Base-by-base conservation (phyloP, 1,139 yeast species). In the Williopsis jadinii region DNA sequence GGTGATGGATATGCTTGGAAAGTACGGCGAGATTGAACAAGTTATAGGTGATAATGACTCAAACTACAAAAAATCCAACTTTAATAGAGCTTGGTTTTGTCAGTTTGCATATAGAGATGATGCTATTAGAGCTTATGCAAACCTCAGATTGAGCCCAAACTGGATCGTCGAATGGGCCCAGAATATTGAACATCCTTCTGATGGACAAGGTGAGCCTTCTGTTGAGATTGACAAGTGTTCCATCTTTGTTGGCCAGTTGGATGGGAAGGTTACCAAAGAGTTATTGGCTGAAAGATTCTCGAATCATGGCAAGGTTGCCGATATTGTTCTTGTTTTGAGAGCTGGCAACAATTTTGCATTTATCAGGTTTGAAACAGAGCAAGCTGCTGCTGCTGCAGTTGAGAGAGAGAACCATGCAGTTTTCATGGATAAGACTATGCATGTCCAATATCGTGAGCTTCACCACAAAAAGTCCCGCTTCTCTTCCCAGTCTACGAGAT, bases 51-150 rank as follows among this genome's bases (percentile, higher is more conserved):
- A 78, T 44, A 73, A 70, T 44, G 70, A 64, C 40, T 47, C 59
- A 40, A 37, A 51, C 26, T 55, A 51, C 38, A 50, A 63, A 45
- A 73, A 75, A 34, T 61, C 63, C 36, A 54, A 55, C 32, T 48
- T 53, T 41, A 56, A 58, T 46, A 67, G 64, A 39, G 73, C 75
- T 34, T 88, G 95, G 95, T 86, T 82, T 56, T 76, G 84, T 47
- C 84, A 85, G 54, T 88, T 80, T 64, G 87, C 78, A 2, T 87
- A 76, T 56, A 76, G 97, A 38, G 95, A 86, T 58, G 97, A 90
- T 61, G 97, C 97, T 2, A 85, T 87, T 39, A 72, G 82, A 53
- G 95, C 95, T 0, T 88, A 77, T 67, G 90, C 94, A 1, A 74
- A 71, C 52, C 68, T 84, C 46, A 73, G 83, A 46, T 70, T 74